Evolutionary conservation across 345 rosid genomes (phyloP).

Genomic region (Balakata baccata): DNA sequence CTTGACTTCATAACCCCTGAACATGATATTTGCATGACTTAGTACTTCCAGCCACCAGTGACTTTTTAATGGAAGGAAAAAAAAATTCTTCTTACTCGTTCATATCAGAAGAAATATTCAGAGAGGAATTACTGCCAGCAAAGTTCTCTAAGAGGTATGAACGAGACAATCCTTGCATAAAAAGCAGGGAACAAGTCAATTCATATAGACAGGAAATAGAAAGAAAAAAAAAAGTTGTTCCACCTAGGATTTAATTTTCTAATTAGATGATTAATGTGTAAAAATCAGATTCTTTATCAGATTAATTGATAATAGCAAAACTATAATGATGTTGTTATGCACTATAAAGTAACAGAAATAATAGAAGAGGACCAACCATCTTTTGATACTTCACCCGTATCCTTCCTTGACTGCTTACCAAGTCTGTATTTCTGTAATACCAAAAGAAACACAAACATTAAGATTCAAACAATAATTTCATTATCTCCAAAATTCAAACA

Average conservation of each 20-base stretch:
- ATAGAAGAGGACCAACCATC: constrained; percentile 39
- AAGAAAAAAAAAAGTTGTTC: background rate
- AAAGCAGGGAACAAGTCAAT: constrained; percentile 14
- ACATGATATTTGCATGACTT: constrained; percentile 15
- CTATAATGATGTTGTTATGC: background rate
- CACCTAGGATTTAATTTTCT: background rate
- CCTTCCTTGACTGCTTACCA: constrained; percentile 84
- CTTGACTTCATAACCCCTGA: constrained; percentile 62
- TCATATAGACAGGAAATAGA: background rate
- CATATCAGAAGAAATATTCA: constrained; percentile 43
- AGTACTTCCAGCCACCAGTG: constrained; percentile 1
- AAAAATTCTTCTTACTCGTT: constrained; percentile 56
- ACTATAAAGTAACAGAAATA: background rate
- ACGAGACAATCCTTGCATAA: constrained; percentile 36
- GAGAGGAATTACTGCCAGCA: constrained; percentile 37
- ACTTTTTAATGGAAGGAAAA: constrained; percentile 4
- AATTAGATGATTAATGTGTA: background rate
- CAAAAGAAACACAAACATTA: constrained; percentile 15
- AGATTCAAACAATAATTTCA: background rate
- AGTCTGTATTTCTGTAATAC: constrained; percentile 71
- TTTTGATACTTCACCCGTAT: constrained; percentile 51
- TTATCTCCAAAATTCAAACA: background rate
- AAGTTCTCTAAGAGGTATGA: constrained; percentile 52
- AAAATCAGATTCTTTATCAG: background rate
- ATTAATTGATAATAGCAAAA: background rate